A percentile compares a stretch with the other conserved stretches of the same genome.
phyloP scores from a whole-genome alignment of 2,329 filamentous ascomycete species.

The Tolypocladium amazonense region DNA sequence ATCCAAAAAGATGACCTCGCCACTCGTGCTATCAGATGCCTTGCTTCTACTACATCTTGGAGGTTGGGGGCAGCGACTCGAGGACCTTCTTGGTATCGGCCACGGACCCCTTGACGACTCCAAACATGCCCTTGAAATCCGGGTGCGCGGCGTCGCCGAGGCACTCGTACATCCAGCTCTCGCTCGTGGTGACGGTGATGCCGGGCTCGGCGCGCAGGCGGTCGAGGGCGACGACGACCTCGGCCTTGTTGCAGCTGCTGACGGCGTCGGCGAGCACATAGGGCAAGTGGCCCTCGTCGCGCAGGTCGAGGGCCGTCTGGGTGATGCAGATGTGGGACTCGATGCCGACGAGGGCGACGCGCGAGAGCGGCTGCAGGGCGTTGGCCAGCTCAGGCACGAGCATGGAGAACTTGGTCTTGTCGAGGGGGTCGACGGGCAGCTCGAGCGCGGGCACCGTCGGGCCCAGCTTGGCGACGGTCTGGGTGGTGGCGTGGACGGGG shows the following conservation, averaged over 20 bases:
- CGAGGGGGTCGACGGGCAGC: slow-evolving; percentile 47
- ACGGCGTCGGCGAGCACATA: slow-evolving; percentile 87
- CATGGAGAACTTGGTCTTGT: slow-evolving; percentile 93
- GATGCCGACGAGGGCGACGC: slow-evolving; percentile 77
- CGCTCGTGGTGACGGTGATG: slow-evolving; percentile 71
- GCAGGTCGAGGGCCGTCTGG: slow-evolving; percentile 78
- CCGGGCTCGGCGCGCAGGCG: slow-evolving; percentile 62
- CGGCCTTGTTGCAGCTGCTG: slow-evolving; percentile 73
- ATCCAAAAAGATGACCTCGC: neutral
- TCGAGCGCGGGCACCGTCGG: slow-evolving; percentile 65
- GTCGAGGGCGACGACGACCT: slow-evolving; percentile 69
- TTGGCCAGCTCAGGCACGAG: slow-evolving; percentile 54
- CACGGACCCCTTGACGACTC: slow-evolving; percentile 67
- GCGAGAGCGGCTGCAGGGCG: slow-evolving; percentile 26
- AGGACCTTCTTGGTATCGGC: slow-evolving; percentile 60
- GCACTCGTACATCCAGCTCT: slow-evolving; percentile 83
- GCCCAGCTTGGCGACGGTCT: slow-evolving; percentile 69
- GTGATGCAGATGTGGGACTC: slow-evolving; percentile 92
- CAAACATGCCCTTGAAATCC: slow-evolving; percentile 64
- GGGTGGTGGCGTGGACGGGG: slow-evolving; percentile 78
- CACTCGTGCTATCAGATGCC: neutral
- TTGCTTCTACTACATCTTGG: slow-evolving; percentile 37
- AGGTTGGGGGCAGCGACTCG: slow-evolving; percentile 47
- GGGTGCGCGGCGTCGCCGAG: slow-evolving; percentile 68
- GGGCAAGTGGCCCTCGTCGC: slow-evolving; percentile 65